Evolutionary conservation across 179 eudicot genomes (phyloP), one percentile per base, ranked within the genome.

Genomic region (Camellia oleifera): DNA sequence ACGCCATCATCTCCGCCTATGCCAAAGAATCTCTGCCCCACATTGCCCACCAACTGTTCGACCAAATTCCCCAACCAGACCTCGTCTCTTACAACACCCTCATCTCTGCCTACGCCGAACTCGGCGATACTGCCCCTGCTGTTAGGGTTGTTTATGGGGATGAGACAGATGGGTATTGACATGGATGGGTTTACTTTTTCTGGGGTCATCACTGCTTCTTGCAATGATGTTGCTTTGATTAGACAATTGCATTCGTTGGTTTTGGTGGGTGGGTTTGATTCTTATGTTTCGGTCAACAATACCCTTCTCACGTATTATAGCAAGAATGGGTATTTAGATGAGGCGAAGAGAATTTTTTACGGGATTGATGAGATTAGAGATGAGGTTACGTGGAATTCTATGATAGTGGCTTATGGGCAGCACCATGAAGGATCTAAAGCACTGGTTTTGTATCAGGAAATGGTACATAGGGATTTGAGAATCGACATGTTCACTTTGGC

Each of bases 321-420:
- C 54, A 94, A 84, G 75, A 86, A 86, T 58, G 97, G 92, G 82
- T 82, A 64, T 74, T 88, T 94, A 78, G 79, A 78, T 2, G 92
- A 84, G 77, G 97, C 97, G n/a, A 88, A 89, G 73, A 76, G 80
- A 85, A 82, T 91, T 60, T 94, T 94, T 78, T 56, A 48, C 74
- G 85, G 57, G 9, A 88, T 91, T 88, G 83, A 60, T 67, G 91
- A 87, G 81, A 85, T 85, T 53, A 84, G 84, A 83, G 95, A 94
- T 78, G 95, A 91, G 85, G 97, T 94, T 61, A 85, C 97, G 40
- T 94, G 98, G 98, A 94, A 94, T 84, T 89, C 96, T 23, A 93
- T 94, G 97, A 90, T 94, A 63, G 97, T 94, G 70, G 97, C 91
- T 0, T 88, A 87, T 82, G 94, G 95, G 2, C 97, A 91, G 53